Base-by-base conservation (phyloP, 2,329 filamentous ascomycete species). In the Dothideomycetes sp. region DNA sequence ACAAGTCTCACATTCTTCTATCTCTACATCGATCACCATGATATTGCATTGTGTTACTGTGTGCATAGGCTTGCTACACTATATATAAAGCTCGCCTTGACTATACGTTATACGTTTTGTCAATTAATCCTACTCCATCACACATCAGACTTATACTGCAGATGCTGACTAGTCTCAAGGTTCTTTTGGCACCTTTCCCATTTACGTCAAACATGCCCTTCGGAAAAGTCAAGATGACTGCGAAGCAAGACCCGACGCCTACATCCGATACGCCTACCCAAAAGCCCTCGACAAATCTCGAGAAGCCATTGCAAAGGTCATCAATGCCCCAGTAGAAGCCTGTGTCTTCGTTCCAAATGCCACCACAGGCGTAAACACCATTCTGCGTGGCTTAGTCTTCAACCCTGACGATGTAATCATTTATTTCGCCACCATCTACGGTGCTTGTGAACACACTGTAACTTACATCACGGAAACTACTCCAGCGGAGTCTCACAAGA, bases 311-410 rank as follows among this genome's bases (percentile, higher is more conserved):
- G 81, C 84, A 1, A 57, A 65, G 17, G 53, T 85, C 16, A 64
- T 95, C 45, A 74, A 83, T 45, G 80, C 74, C 0, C 77, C 80
- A 0, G 55, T 67, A 1, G 69, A 80, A 8, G 77, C 79, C 8
- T 65, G 84, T 27, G 86, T 94, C 1, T 80, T 93, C 48, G 78
- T 94, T 1, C 67, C 74, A 43, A 95, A 95, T 57, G 85, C 87
- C 10, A 93, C 85, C 0, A 80, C 74, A 0, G 84, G 76, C 17
- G 63, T 87, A 33, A 89, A 91, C 62, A 84, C 78, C 0, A 75
- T 94, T 4, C 71, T 94, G n/a, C 76, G 81, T 29, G 88, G 82
- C 56, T 60, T 95, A 2, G 54, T 57, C 1, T 94, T 80, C 70
- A 59, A 74, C 25, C 58, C 67, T 0, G 80, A 81, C 46, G 88